Conservation (phyloP, 768 basidiomycete species). For the Calocybe gangraenosa region DNA sequence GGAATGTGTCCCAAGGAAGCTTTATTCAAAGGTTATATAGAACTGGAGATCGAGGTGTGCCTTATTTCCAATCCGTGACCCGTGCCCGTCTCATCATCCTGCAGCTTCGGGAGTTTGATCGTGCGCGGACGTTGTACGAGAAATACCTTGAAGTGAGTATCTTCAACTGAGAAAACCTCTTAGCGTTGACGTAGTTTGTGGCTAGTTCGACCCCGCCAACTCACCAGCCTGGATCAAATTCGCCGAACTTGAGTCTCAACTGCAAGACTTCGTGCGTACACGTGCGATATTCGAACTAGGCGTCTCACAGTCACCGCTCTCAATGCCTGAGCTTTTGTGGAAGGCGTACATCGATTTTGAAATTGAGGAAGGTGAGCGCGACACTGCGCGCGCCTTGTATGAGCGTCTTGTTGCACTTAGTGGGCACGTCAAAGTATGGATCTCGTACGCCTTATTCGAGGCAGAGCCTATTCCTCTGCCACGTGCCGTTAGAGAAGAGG, state of each 20-base stretch:
- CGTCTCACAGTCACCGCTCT: conserved; percentile 74
- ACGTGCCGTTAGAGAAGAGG: conserved; percentile 63
- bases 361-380: conserved; percentile 88
- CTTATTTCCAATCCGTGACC: background rate
- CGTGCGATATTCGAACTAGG: conserved; percentile 95
- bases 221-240: conserved; percentile 95
- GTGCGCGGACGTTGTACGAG: conserved; percentile 86
- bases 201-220: conserved; percentile 82
- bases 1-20: conserved; percentile 97
- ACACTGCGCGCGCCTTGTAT: conserved; percentile 78
- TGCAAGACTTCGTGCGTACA: conserved; percentile 84
- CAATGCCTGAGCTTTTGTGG: conserved; percentile 94
- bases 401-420: conserved; percentile 83
- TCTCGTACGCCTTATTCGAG: conserved; percentile 92
- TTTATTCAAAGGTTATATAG: conserved; percentile 94
- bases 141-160: conserved; percentile 83
- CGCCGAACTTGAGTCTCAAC: conserved; percentile 84
- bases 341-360: conserved; percentile 98
- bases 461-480: conserved; percentile 67
- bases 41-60: conserved; percentile 83
- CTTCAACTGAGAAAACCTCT: background rate
- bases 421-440: conserved; percentile 97
- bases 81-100: background rate
- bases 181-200: background rate
- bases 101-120: conserved; percentile 91